phyloP scores from a whole-genome alignment of 148 eudicot species.

The Chenopodium album region DNA sequence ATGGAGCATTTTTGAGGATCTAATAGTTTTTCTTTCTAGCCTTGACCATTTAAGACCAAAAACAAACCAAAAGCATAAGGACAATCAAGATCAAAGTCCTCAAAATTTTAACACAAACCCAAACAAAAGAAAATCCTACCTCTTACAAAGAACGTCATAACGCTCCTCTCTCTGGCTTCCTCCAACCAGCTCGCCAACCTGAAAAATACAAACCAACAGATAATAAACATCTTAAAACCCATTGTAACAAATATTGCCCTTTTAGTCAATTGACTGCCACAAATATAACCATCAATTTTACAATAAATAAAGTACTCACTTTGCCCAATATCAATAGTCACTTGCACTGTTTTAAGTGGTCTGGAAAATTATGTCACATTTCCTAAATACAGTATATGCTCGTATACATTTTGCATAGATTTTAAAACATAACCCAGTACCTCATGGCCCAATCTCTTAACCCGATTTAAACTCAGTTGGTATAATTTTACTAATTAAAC shows the following conservation, averaged over 20 bases:
- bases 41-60: neutral
- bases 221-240: neutral
- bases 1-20: neutral
- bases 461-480: too few species aligned
- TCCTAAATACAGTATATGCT: neutral
- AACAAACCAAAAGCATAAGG: neutral
- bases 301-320: neutral
- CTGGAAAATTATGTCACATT: neutral
- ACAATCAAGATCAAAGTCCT: neutral
- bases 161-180: slow-evolving; percentile 99
- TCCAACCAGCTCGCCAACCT: slow-evolving; percentile 97
- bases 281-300: neutral
- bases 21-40: neutral
- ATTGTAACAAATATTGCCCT: neutral
- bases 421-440: too few species aligned
- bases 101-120: neutral
- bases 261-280: neutral
- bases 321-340: neutral
- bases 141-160: slow-evolving; percentile 62
- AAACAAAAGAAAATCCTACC: slow-evolving; percentile 34
- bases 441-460: too few species aligned
- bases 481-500: too few species aligned
- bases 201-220: slow-evolving; percentile 21
- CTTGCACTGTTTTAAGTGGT: neutral
- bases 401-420: too few species aligned